Percentiles rank a stretch among this genome's conserved stretches.
These are phyloP conservation scores for Anethum foeniculum DNA, from an alignment of 140 eudicot genomes.

Conservation along the genomic window DNA sequence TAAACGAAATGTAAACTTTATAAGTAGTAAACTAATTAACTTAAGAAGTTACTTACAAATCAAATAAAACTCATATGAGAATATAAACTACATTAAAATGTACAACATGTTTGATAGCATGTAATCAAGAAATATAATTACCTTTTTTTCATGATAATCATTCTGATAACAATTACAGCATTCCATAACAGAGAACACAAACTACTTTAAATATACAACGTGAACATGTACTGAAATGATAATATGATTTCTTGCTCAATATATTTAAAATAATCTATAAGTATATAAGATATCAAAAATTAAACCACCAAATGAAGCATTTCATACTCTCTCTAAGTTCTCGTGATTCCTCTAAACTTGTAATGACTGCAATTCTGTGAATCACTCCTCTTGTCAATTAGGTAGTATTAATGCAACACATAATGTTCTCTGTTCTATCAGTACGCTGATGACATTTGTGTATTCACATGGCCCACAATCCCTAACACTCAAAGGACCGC, in stretches of 20 bases:
- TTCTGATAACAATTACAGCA: too few relatives aligned
- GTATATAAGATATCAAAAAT: background rate
- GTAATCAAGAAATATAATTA: too few relatives aligned
- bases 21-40: background rate
- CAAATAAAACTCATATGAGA: background rate
- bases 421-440: background rate
- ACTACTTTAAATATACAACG: too few relatives aligned
- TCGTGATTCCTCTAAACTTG: background rate
- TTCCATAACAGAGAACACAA: too few relatives aligned
- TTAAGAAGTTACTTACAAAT: background rate
- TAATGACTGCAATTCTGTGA: background rate
- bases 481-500: slow-evolving; percentile 35
- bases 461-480: background rate
- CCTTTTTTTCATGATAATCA: too few relatives aligned
- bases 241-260: background rate
- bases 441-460: background rate
- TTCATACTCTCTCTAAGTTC: slow-evolving; percentile 2
- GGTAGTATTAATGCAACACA: background rate
- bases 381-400: background rate
- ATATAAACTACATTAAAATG: too few relatives aligned
- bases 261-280: background rate
- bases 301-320: background rate
- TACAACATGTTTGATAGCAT: too few relatives aligned
- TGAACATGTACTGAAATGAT: background rate
- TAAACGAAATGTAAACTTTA: too few relatives aligned